Evolutionary conservation across 1,284 basidiomycete genomes (phyloP), one percentile per base, ranked within the genome.

Genomic region (Cryptococcus neoformans): DNA sequence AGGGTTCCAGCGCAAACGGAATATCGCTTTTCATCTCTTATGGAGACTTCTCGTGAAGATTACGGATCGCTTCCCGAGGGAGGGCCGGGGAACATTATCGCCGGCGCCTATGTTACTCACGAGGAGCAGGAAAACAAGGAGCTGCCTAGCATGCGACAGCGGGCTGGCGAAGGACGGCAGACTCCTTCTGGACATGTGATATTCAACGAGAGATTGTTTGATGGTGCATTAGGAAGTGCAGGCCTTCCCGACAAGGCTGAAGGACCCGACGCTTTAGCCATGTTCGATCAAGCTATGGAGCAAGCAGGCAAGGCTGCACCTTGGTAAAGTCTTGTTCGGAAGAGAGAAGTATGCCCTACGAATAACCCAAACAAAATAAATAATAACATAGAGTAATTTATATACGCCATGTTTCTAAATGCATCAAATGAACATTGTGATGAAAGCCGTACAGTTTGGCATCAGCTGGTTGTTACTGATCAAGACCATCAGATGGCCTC

Each of bases 121-220:
- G 42, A 35, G 9, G 36, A 47, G 4, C 28, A 44, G 7, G 44
- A 49, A 7, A 44, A 52, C 12, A 45, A 44, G 45, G 44, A 10
- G 6, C 42, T 11, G 11, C 47, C 44, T 45, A 44, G 59, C 42
- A 36, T 60, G 53, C 36, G 49, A 34, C 55, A 57, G 16, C 60
- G 64, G 64, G 21, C 56, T n/a, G 34, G 44, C 37, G 64, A 64
- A 6, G 57, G 58, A 3, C 68, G 66, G 49, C 67, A 68, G 51
- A 69, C 67, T 4, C 70, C 70, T 1, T 67, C 65, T 4, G 64
- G 63, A 28, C 69, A 73, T 57, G 69, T 73, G 40, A 50, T 64
- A 14, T 73, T 73, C 59, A 67, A 65, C 45, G 70, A 73, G 47
- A 47, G 65, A 10, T 44, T 73, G 50, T 73, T 73, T 51, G 70